phyloP scores from a whole-genome alignment of 2,329 filamentous ascomycete species.

The Diaporthe capsici region DNA sequence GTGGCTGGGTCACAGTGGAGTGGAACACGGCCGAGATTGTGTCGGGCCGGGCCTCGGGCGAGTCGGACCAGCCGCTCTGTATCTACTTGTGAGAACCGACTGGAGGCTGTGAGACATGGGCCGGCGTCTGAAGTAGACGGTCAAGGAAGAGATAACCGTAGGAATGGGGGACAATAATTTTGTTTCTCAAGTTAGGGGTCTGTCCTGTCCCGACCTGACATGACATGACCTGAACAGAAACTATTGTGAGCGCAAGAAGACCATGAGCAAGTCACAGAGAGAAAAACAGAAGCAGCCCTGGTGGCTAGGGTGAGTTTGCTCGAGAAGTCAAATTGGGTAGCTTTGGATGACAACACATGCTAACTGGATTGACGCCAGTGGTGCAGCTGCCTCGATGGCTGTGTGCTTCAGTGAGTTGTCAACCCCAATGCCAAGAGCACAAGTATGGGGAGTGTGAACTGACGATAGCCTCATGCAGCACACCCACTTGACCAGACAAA shows the following conservation, averaged over 20 bases:
- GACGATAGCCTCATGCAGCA: constrained; percentile 48
- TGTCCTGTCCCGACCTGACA: not conserved
- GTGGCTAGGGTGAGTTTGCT: constrained; percentile 57
- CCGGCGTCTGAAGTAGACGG: not conserved
- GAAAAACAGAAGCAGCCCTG: constrained; percentile 57
- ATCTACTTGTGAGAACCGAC: constrained; percentile 25
- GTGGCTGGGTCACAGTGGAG: no score
- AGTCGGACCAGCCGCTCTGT: constrained; percentile 12
- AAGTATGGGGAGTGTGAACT: not conserved
- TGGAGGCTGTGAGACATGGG: not conserved
- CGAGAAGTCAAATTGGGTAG: not conserved
- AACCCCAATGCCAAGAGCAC: not conserved
- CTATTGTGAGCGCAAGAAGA: not conserved
- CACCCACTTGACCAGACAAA: constrained; percentile 61
- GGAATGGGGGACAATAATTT: not conserved
- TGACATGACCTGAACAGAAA: not conserved
- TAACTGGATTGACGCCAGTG: constrained; percentile 46
- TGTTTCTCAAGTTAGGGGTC: not conserved
- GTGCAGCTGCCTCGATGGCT: constrained; percentile 60
- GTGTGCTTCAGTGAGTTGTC: constrained; percentile 59
- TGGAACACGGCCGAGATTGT: constrained; percentile 7
- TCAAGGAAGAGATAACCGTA: not conserved
- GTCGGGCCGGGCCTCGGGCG: constrained; percentile 23
- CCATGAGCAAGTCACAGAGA: constrained; percentile 35
- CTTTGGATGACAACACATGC: not conserved